These are phyloP conservation scores for Metarhizium anisopliae DNA, from an alignment of 2,329 filamentous ascomycete genomes.

Conservation along the genomic window DNA sequence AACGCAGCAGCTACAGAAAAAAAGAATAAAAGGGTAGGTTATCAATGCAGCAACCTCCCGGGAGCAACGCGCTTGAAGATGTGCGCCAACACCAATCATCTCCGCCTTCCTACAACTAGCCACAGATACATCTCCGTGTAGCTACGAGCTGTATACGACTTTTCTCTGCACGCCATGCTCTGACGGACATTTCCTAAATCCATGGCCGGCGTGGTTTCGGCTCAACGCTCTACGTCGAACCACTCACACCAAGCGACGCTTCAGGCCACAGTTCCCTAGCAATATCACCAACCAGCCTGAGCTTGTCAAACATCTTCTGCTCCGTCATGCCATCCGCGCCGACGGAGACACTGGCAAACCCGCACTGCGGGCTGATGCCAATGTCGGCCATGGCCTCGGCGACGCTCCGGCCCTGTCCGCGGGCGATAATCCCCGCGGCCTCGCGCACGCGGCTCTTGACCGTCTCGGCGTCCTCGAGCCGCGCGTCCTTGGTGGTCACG, in stretches of 20 bases:
- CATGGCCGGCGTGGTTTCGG: neutral
- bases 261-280: slow-evolving; percentile 55
- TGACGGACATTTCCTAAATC: neutral
- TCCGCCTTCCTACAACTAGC: no score
- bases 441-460: slow-evolving; percentile 45
- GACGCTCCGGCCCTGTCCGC: slow-evolving; percentile 51
- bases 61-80: no score
- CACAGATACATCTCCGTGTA: neutral
- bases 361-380: slow-evolving; percentile 61
- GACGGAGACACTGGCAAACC: slow-evolving; percentile 60
- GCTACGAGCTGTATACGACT: neutral
- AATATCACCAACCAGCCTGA: slow-evolving; percentile 58
- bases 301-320: slow-evolving; percentile 62
- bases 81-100: no score
- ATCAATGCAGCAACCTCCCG: no score
- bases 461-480: slow-evolving; percentile 45
- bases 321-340: slow-evolving; percentile 55
- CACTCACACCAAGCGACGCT: no score
- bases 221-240: neutral
- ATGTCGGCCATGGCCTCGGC: slow-evolving; percentile 56
- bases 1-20: no score
- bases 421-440: slow-evolving; percentile 57
- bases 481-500: slow-evolving; percentile 51
- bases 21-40: no score
- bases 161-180: no score